Evolutionary conservation across 139 green algal genomes (phyloP), one percentile per base, ranked within the genome.

Genomic region (Closterium sp.): DNA sequence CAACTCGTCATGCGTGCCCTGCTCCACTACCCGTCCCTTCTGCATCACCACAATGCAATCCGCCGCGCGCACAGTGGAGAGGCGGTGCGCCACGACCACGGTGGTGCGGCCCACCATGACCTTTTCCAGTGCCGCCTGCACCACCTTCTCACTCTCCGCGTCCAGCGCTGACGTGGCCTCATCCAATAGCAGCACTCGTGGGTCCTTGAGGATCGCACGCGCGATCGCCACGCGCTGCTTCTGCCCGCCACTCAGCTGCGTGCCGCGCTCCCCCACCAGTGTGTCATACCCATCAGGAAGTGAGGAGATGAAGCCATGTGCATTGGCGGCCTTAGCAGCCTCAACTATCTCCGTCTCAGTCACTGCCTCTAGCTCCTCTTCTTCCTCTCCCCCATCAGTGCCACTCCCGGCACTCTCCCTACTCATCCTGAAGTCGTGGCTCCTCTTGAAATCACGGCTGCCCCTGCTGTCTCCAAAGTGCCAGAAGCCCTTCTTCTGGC

Each of bases 161-260:
- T 94, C 91, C 19, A 94, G 33, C 2, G 91, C 91, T 1, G 34
- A 88, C 12, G 89, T 93, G 9, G 90, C 90, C 34, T 93, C 90
- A n/a, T 93, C 98, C 81, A 99, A 94, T 34, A 99, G 97, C 91
- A 99, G 95, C 36, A 98, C 92, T 10, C 94, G 81, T 38, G 97
- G 96, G 43, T 96, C 89, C 34, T 96, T 95, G 16, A 98, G 93
- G 5, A 99, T 95, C 19, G 98, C 98, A 0, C 98, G 91, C 0
- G 98, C 97, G 34, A 99, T 98, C 35, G 97, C 97, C 30, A 99
- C 97, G 19, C 97, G 95, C 95, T 99, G 97, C 95, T 97, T 97
- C 94, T 98, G 97, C 0, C 97, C 97, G 1, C 97, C 97, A 8
- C 76, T 95, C 25, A 99, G 91, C 89, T 95, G 93, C 33, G 97